Evolutionary conservation across 768 basidiomycete species (phyloP).

Genomic region (Dioszegia aurantiaca): DNA sequence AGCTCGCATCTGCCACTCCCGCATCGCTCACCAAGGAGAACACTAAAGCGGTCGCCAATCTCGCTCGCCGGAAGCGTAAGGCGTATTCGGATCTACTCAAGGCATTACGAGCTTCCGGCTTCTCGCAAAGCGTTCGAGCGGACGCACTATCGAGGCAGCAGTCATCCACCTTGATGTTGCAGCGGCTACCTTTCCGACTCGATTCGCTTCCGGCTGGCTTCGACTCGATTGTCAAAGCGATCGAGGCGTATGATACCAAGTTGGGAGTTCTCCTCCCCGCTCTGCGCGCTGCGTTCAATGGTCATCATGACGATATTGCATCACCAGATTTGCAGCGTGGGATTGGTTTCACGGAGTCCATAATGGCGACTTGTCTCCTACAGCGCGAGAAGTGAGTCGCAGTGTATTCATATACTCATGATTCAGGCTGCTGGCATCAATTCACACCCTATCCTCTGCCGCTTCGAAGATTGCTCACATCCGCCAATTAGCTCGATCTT

Average conservation of each 20-base stretch:
- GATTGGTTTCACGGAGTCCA: slow-evolving; percentile 72
- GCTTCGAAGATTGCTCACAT: slow-evolving; percentile 10
- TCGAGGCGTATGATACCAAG: slow-evolving; percentile 53
- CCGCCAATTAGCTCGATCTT: slow-evolving; percentile 18
- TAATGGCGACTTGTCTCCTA: slow-evolving; percentile 66
- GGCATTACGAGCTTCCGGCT: slow-evolving; percentile 75
- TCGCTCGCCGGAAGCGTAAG: slow-evolving; percentile 78
- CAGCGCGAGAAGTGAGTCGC: slow-evolving; percentile 61
- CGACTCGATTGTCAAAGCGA: slow-evolving; percentile 14
- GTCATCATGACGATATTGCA: slow-evolving; percentile 75
- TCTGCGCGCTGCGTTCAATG: slow-evolving; percentile 62
- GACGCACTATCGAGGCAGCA: slow-evolving; percentile 60
- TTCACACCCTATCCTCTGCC: neutral
- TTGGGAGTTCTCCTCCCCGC: slow-evolving; percentile 65
- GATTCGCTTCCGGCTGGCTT: slow-evolving; percentile 15
- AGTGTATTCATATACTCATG: neutral
- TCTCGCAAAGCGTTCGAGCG: slow-evolving; percentile 69
- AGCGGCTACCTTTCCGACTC: slow-evolving; percentile 20
- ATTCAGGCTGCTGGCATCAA: neutral
- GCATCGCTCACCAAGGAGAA: slow-evolving; percentile 57
- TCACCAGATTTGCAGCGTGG: slow-evolving; percentile 85
- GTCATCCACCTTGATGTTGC: slow-evolving; percentile 31
- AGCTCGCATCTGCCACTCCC: slow-evolving; percentile 53
- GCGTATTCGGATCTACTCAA: slow-evolving; percentile 88
- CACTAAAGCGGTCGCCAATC: slow-evolving; percentile 61